These are phyloP conservation scores for Penicillium paradoxum DNA, from an alignment of 495 filamentous ascomycete genomes.

Conservation along the genomic window DNA sequence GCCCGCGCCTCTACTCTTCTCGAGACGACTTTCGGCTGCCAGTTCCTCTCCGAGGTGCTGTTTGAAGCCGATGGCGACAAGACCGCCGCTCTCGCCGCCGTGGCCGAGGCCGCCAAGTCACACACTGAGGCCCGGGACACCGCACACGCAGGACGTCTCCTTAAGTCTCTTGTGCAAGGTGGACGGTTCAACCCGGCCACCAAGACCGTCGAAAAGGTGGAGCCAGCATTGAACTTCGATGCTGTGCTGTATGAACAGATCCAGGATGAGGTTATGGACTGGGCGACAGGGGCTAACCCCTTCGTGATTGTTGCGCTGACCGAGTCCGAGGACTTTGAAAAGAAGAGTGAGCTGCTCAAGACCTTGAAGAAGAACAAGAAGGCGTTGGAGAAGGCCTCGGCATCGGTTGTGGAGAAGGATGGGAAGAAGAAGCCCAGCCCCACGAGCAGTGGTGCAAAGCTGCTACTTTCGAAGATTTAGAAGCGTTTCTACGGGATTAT, in stretches of 20 bases:
- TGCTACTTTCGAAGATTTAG: constrained; percentile 42
- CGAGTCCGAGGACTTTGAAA: constrained; percentile 72
- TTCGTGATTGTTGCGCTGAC: constrained; percentile 78
- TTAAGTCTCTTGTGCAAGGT: constrained; percentile 83
- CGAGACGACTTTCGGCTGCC: constrained; percentile 73
- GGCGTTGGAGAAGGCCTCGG: constrained; percentile 47
- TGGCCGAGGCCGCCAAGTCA: constrained; percentile 64
- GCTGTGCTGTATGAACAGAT: constrained; percentile 72
- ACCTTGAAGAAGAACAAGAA: constrained; percentile 55
- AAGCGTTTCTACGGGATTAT: constrained; percentile 12
- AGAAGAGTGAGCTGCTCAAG: constrained; percentile 59
- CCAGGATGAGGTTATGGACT: constrained; percentile 66
- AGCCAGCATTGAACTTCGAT: constrained; percentile 78
- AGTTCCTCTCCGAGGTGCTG: constrained; percentile 77
- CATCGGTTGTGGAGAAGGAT: constrained; percentile 27
- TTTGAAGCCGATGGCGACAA: constrained; percentile 73
- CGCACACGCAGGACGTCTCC: constrained; percentile 71
- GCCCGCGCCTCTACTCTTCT: constrained; percentile 61
- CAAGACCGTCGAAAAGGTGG: constrained; percentile 61
- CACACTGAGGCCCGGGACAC: constrained; percentile 53
- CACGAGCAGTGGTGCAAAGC: constrained; percentile 39
- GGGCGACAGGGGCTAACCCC: constrained; percentile 77
- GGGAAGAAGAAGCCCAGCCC: constrained; percentile 36
- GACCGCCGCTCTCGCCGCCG: constrained; percentile 57
- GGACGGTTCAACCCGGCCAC: constrained; percentile 71